Evolutionary conservation across 164 flowering plant species (phyloP).

Genomic region (Umbilicus rupestris): DNA sequence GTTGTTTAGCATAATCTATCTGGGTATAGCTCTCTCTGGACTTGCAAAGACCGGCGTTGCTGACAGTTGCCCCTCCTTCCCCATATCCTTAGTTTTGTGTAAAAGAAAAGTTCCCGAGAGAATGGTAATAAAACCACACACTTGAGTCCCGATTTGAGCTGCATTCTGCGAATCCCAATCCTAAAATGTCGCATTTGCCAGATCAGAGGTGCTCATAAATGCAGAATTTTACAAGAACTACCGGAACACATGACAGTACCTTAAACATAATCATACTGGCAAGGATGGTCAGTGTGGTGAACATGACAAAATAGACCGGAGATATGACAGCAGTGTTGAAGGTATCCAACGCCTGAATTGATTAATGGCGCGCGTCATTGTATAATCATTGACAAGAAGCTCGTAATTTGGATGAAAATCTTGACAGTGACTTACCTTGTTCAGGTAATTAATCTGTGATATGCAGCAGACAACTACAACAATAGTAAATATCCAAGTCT

Average conservation of each 20-base stretch:
- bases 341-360: slow-evolving; percentile 8
- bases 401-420: not conserved
- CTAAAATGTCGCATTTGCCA: slow-evolving; percentile 22
- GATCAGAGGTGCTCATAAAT: no score
- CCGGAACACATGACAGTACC: not conserved
- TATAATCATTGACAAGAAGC: not conserved
- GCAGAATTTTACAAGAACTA: no score
- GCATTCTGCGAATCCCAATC: slow-evolving; percentile 71
- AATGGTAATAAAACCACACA: slow-evolving; percentile 73
- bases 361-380: not conserved
- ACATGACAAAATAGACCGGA: slow-evolving; percentile 13
- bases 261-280: slow-evolving; percentile 13
- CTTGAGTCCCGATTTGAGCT: slow-evolving; percentile 60
- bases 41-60: not conserved
- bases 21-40: not conserved
- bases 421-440: not conserved
- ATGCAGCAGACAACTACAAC: slow-evolving; percentile 4
- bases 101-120: slow-evolving; percentile 73
- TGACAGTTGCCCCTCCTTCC: not conserved
- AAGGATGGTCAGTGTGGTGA: slow-evolving; percentile 11
- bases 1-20: not conserved
- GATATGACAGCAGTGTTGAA: slow-evolving; percentile 13
- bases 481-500: slow-evolving; percentile 7
- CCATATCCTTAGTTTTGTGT: slow-evolving; percentile 69
- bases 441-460: slow-evolving; percentile 10